phyloP scores from a whole-genome alignment of 768 basidiomycete species.

The Pholiota molesta region DNA sequence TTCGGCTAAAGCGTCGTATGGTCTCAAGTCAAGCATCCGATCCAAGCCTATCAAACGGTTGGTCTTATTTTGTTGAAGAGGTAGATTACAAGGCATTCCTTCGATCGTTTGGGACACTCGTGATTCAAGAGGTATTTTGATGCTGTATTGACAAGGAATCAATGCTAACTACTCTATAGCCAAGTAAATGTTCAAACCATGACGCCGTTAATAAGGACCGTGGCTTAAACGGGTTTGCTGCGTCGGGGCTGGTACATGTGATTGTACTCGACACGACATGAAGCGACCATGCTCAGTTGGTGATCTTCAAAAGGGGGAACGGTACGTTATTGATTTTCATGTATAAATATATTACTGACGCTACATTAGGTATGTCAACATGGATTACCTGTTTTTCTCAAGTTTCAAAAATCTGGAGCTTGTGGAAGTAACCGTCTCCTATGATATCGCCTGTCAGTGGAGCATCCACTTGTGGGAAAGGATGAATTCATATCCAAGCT shows the following conservation, averaged over 20 bases:
- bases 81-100: conserved; percentile 23
- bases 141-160: too few relatives aligned
- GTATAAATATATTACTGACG: not conserved
- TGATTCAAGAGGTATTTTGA: conserved; percentile 19
- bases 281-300: not conserved
- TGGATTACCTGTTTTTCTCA: not conserved
- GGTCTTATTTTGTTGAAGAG: conserved; percentile 30
- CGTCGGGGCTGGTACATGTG: conserved; percentile 19
- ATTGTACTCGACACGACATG: conserved; percentile 1
- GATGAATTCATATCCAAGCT: not conserved
- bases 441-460: not conserved
- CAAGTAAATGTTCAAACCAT: conserved; percentile 27
- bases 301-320: conserved; percentile 1
- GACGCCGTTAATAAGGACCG: conserved; percentile 26
- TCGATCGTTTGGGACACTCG: conserved; percentile 17
- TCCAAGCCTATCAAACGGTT: conserved; percentile 27
- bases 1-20: conserved; percentile 29
- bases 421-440: not conserved
- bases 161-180: too few relatives aligned
- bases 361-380: not conserved
- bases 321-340: not conserved
- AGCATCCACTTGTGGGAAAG: not conserved
- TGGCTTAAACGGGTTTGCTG: conserved; percentile 19
- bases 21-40: conserved; percentile 26
- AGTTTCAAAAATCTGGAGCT: not conserved